phyloP scores from a whole-genome alignment of 116 monocot species.

The Posidonia oceanica region DNA sequence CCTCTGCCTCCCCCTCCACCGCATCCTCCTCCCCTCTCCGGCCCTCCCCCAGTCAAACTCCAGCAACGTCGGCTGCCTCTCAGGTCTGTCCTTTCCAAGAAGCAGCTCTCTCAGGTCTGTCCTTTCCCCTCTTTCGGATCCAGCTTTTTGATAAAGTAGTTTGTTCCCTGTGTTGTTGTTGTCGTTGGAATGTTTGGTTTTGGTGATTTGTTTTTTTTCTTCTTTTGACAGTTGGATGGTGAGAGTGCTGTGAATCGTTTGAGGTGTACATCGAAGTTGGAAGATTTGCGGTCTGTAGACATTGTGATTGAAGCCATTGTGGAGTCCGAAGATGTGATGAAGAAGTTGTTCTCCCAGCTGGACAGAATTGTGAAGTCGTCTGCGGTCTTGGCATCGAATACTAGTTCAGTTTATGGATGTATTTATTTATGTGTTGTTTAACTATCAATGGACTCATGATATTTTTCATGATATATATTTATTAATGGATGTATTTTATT shows the following conservation, averaged over 20 bases:
- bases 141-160: background rate
- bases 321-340: conserved; percentile 80
- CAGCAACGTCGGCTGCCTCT: conserved; percentile 39
- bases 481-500: no score
- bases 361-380: conserved; percentile 73
- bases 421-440: no score
- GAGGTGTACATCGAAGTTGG: conserved; percentile 35
- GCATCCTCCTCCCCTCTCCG: no score
- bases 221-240: conserved; percentile 5
- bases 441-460: no score
- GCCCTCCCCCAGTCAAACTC: conserved; percentile 25
- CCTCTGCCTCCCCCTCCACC: no score
- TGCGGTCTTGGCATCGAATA: conserved; percentile 89
- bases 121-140: background rate
- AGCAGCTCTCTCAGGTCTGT: conserved; percentile 46
- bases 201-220: background rate
- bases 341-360: conserved; percentile 60
- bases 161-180: background rate
- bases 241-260: conserved; percentile 44
- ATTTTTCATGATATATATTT: no score
- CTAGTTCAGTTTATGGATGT: no score
- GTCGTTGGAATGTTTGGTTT: background rate
- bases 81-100: conserved; percentile 71
- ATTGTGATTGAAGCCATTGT: conserved; percentile 92
- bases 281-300: conserved; percentile 55